phyloP scores from a whole-genome alignment of 352 stramenopile species.

The Stephanocyclus meneghinianus region DNA sequence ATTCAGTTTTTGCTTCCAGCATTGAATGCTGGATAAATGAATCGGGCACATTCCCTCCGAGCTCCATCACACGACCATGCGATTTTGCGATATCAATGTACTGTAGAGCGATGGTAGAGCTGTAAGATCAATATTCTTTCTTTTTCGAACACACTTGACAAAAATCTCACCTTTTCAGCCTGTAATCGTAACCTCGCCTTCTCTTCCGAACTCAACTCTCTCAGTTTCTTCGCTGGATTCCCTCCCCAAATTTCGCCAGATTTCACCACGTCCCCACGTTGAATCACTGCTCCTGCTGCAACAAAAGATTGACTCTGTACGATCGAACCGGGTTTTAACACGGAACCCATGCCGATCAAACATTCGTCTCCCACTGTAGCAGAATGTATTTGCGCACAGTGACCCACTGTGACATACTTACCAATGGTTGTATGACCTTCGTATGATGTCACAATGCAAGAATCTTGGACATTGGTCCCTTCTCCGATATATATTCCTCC shows the following conservation, averaged over 20 bases:
- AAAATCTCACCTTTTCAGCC: constrained; percentile 63
- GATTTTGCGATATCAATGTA: constrained; percentile 71
- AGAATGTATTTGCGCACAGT: constrained; percentile 93
- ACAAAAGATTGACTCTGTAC: constrained; percentile 93
- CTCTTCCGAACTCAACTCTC: constrained; percentile 73
- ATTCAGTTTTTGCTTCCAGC: background rate
- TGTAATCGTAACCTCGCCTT: constrained; percentile 69
- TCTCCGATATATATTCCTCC: constrained; percentile 89
- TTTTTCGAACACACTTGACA: background rate
- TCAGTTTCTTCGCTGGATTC: constrained; percentile 75
- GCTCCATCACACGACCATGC: constrained; percentile 73
- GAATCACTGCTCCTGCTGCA: constrained; percentile 92
- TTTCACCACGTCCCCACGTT: constrained; percentile 87
- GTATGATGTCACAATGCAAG: constrained; percentile 91
- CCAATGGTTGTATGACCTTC: constrained; percentile 87
- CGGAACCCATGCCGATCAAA: constrained; percentile 94
- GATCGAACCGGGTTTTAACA: constrained; percentile 90
- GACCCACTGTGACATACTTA: constrained; percentile 93
- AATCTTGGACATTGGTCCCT: constrained; percentile 95
- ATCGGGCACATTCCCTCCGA: constrained; percentile 73
- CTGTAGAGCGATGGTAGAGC: background rate
- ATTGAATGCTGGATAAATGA: constrained; percentile 42
- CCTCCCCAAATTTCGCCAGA: constrained; percentile 87
- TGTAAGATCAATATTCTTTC: background rate
- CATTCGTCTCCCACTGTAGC: constrained; percentile 94